phyloP scores from a whole-genome alignment of 192 early-diverging fungal species.

The Dimargaris cristalligena region DNA sequence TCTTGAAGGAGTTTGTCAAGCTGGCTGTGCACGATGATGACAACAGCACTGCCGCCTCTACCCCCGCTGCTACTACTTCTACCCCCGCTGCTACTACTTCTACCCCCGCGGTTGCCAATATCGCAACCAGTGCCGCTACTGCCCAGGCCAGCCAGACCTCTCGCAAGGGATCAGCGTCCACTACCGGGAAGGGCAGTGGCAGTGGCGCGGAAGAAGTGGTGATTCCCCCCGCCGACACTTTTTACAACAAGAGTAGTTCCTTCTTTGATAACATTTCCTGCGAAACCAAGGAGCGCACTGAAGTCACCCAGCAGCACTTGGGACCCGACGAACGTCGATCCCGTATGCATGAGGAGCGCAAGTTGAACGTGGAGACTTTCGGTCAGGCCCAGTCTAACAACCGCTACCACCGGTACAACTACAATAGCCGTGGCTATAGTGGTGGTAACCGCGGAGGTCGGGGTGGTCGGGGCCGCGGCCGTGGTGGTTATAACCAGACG shows the following conservation, averaged over 20 bases:
- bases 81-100: background rate
- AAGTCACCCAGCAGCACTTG: constrained; percentile 29
- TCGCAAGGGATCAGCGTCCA: no score
- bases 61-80: background rate
- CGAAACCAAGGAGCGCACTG: constrained; percentile 75
- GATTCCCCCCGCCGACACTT: constrained; percentile 32
- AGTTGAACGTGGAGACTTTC: constrained; percentile 93
- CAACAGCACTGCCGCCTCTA: constrained; percentile 5
- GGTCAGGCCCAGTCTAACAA: constrained; percentile 65
- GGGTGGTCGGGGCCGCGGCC: constrained; percentile 24
- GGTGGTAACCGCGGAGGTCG: constrained; percentile 26
- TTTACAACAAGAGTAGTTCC: constrained; percentile 61
- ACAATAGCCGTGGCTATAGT: constrained; percentile 30
- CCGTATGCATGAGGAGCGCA: constrained; percentile 69
- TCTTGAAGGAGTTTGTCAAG: constrained; percentile 55
- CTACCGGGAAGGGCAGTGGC: no score
- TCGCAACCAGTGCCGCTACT: no score
- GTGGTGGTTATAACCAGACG: constrained; percentile 5
- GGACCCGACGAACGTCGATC: constrained; percentile 48
- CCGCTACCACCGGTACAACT: constrained; percentile 35
- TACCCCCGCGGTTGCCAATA: background rate
- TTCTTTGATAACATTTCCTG: constrained; percentile 99
- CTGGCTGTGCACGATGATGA: constrained; percentile 23
- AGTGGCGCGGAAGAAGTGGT: constrained; percentile 33
- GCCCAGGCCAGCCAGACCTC: background rate